A percentile compares a stretch with the other conserved stretches of the same genome.
Conservation (phyloP, 2,329 filamentous ascomycete species). For the Didymella segeticola region DNA sequence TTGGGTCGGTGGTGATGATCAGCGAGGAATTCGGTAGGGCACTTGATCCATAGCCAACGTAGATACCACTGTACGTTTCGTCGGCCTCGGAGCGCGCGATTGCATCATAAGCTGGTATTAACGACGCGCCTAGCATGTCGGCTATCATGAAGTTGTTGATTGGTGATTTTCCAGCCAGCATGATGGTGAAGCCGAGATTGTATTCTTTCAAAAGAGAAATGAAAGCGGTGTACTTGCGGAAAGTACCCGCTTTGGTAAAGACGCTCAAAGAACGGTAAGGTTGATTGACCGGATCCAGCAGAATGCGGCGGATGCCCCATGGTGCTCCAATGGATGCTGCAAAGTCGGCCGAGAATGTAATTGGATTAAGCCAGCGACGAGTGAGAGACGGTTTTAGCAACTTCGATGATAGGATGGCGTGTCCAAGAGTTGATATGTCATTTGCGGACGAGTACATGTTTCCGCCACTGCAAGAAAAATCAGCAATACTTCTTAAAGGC, state of each 20-base stretch:
- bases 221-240: constrained; percentile 51
- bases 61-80: constrained; percentile 34
- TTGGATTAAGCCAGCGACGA: constrained; percentile 53
- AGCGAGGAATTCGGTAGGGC: constrained; percentile 32
- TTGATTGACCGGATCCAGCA: constrained; percentile 15
- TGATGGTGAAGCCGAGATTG: constrained; percentile 52
- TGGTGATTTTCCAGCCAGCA: constrained; percentile 39
- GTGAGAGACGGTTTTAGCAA: constrained; percentile 46
- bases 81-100: constrained; percentile 40
- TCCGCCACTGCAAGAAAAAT: constrained; percentile 26
- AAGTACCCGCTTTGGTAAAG: constrained; percentile 55
- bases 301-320: constrained; percentile 49
- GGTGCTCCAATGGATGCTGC: constrained; percentile 44
- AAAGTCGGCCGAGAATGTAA: constrained; percentile 45
- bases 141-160: constrained; percentile 13
- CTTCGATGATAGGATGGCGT: constrained; percentile 49
- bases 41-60: constrained; percentile 20
- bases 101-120: constrained; percentile 34
- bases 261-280: constrained; percentile 35
- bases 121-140: constrained; percentile 18
- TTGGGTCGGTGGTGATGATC: constrained; percentile 33
- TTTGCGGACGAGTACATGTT: constrained; percentile 45
- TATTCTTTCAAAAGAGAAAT: constrained; percentile 54
- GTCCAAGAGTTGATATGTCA: constrained; percentile 48
- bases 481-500: neutral